Conservation (phyloP, 495 filamentous ascomycete genomes). For the Aspergillus steynii region DNA sequence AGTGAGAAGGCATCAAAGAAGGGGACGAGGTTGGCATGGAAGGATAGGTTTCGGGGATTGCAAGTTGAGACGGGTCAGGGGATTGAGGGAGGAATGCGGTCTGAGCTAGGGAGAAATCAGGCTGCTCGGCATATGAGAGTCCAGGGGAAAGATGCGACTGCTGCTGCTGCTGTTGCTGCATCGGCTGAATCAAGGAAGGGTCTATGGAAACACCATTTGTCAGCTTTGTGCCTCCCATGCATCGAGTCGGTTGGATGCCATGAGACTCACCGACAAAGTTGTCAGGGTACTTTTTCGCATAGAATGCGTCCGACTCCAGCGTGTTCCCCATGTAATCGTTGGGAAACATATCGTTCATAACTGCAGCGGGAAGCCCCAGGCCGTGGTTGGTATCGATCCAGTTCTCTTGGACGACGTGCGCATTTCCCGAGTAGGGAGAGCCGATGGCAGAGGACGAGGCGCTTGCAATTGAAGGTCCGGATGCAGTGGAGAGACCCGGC, state of each 20-base stretch:
- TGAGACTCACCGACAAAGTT: conserved; percentile 82
- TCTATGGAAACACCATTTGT: conserved; percentile 37
- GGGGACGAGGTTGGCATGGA: conserved; percentile 39
- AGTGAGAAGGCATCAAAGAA: conserved; percentile 34
- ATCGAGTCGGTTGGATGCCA: not conserved
- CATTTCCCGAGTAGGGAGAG: conserved; percentile 71
- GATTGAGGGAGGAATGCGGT: conserved; percentile 35
- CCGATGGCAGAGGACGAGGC: conserved; percentile 79
- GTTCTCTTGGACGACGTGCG: conserved; percentile 58
- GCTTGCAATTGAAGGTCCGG: conserved; percentile 66
- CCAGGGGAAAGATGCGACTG: conserved; percentile 29
- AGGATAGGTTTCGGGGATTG: conserved; percentile 28
- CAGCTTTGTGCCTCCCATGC: conserved; percentile 1
- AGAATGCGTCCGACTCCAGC: conserved; percentile 38
- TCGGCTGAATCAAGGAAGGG: conserved; percentile 60
- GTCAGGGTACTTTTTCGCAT: conserved; percentile 59
- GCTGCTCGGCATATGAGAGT: conserved; percentile 37
- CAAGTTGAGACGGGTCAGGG: conserved; percentile 35
- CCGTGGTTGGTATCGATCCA: conserved; percentile 63
- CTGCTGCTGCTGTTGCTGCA: conserved; percentile 26
- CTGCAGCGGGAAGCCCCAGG: conserved; percentile 68
- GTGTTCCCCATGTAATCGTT: conserved; percentile 43
- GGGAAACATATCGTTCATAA: conserved; percentile 60
- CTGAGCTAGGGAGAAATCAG: conserved; percentile 27
- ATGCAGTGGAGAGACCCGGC: conserved; percentile 70